These are phyloP conservation scores for Brassica carinata DNA, from an alignment of 345 rosid species.

Conservation along the genomic window DNA sequence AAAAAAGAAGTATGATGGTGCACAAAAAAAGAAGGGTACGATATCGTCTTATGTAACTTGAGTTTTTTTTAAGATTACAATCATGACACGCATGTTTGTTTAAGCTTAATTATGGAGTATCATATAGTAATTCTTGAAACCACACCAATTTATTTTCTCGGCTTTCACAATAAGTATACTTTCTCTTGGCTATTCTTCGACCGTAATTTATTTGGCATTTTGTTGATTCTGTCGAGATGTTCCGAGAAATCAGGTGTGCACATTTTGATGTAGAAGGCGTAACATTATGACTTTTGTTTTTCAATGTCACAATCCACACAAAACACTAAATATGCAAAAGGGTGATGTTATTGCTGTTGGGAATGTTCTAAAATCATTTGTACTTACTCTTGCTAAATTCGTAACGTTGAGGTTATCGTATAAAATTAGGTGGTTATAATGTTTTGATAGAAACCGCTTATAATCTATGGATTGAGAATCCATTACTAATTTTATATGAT, in stretches of 20 bases:
- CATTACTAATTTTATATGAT: too few relatives aligned
- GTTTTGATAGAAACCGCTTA: too few relatives aligned
- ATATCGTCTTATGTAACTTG: too few relatives aligned
- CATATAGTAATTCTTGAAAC: too few relatives aligned
- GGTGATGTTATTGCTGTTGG: not conserved
- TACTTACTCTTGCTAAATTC: too few relatives aligned
- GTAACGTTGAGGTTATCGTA: too few relatives aligned
- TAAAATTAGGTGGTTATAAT: too few relatives aligned
- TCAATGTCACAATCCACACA: not conserved
- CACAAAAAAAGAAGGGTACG: too few relatives aligned
- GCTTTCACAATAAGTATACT: not conserved
- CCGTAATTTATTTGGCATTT: not conserved
- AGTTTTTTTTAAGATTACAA: too few relatives aligned
- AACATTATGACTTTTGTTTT: not conserved
- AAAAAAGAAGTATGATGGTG: too few relatives aligned
- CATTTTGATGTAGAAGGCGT: not conserved
- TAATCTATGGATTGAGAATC: too few relatives aligned
- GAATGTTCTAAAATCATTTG: too few relatives aligned
- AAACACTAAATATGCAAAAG: not conserved
- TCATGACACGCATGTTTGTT: not conserved
- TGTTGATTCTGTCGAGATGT: not conserved
- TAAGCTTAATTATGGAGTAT: not conserved
- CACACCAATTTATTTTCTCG: not conserved
- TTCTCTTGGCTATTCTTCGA: not conserved
- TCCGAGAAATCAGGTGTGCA: not conserved